A percentile compares a stretch with the other conserved stretches of the same genome.
Conservation (phyloP, 1,139 yeast species). For the Scheffersomyces illinoinensis region DNA sequence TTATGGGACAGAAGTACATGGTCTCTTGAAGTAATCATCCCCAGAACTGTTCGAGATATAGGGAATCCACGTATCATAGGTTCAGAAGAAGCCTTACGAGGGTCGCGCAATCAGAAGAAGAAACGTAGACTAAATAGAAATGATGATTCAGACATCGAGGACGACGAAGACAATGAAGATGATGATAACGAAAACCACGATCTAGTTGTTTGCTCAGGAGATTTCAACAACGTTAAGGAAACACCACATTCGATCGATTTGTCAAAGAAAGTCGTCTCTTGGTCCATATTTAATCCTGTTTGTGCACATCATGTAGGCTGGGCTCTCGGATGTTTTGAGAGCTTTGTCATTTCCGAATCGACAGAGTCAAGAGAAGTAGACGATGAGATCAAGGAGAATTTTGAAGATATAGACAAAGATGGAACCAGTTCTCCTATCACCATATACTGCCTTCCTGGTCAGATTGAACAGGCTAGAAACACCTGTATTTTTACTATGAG, state of each 20-base stretch:
- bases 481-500: conserved; percentile 74
- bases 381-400: conserved; percentile 40
- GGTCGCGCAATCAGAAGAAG: conserved; percentile 8
- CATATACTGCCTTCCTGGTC: conserved; percentile 59
- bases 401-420: conserved; percentile 34
- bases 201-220: conserved; percentile 76
- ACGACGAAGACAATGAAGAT: conserved; percentile 40
- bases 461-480: conserved; percentile 61
- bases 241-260: conserved; percentile 56
- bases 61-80: conserved; percentile 52
- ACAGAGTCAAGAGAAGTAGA: conserved; percentile 34
- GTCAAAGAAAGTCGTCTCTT: conserved; percentile 73
- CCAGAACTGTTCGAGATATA: conserved; percentile 75
- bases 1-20: conserved; percentile 89
- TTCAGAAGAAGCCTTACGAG: conserved; percentile 22
- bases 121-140: conserved; percentile 14
- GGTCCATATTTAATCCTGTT: conserved; percentile 82
- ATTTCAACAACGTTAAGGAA: conserved; percentile 52
- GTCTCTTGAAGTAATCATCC: conserved; percentile 84
- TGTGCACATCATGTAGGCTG: conserved; percentile 97
- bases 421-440: conserved; percentile 50
- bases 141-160: conserved; percentile 8
- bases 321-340: conserved; percentile 87
- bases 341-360: conserved; percentile 47
- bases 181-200: conserved; percentile 54